Percentiles rank a stretch among this genome's conserved stretches.
Conservation (phyloP, 176 grass and related monocot genomes). For the Dactylis glomerata region DNA sequence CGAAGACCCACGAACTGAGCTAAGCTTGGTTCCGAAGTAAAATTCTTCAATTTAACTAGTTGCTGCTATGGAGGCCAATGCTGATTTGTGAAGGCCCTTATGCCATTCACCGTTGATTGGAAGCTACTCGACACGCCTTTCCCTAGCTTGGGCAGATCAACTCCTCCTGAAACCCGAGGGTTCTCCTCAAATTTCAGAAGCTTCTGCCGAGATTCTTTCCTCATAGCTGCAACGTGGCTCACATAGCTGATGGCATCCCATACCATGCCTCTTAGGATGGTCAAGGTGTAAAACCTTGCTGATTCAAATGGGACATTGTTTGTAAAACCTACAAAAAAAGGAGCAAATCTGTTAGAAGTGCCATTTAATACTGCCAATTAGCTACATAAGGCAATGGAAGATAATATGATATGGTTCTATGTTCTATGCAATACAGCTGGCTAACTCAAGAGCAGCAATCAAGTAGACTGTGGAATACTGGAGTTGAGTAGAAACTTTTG, state of each 20-base stretch:
- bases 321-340: conserved; percentile 38
- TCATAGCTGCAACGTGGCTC: conserved; percentile 29
- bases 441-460: conserved; percentile 9
- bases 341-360: conserved; percentile 25
- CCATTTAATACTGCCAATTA: not conserved
- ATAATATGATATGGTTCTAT: not conserved
- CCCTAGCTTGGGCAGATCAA: conserved; percentile 52
- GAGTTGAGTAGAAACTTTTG: not conserved
- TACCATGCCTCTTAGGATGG: conserved; percentile 48
- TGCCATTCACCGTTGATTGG: conserved; percentile 51
- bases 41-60: not conserved
- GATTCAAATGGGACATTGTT: conserved; percentile 46
- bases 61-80: conserved; percentile 45
- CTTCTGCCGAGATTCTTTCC: conserved; percentile 49
- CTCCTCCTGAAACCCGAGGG: conserved; percentile 29
- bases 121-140: conserved; percentile 53
- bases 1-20: not conserved
- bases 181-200: conserved; percentile 46
- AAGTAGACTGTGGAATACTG: not conserved
- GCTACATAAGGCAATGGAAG: not conserved
- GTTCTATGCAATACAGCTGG: not conserved
- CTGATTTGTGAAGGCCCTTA: conserved; percentile 71
- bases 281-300: conserved; percentile 40
- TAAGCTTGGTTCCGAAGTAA: not conserved
- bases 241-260: conserved; percentile 52